Evolutionary conservation across 768 basidiomycete species (phyloP), one percentile per base, ranked within the genome.

Genomic region (Coprinopsis marcescibilis): DNA sequence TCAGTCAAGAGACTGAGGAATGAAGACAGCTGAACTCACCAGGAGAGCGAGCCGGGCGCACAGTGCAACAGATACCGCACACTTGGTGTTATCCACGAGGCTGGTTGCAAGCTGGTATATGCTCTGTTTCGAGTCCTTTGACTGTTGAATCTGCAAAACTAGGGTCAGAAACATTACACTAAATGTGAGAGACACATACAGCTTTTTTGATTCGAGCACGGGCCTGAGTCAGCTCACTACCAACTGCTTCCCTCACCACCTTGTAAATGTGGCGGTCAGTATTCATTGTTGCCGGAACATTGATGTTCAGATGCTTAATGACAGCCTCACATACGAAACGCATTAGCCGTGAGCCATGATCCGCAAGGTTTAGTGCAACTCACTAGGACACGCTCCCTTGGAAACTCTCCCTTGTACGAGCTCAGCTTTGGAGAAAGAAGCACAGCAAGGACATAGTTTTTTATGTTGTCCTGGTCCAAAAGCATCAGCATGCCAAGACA

Each of bases 351-450:
- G n/a, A n/a, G n/a, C n/a, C n/a, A n/a, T n/a, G n/a, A n/a, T n/a
- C n/a, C n/a, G n/a, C n/a, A n/a, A n/a, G n/a, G n/a, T n/a, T n/a
- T n/a, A n/a, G n/a, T 37, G 29, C 29, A n/a, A 54, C 52, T 23
- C 45, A 60, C 60, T 12, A 62, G 30, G 27, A 62, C 52, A 48
- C 49, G 47, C 14, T 57, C 45, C n/a, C 40, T 15, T 7, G 57
- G 54, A 7, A 43, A 35, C 14, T 21, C 35, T 4, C 58, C 60
- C 35, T 57, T 57, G 46, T 62, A 62, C 2, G 50, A 36, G 30
- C 32, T 43, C 13, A 62, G 50, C 37, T 62, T 59, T 11, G 54
- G 27, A 3, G 61, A 62, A 1, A 59, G 51, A 1, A 60, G 36
- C 10, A 57, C 50, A 17, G 57, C 56, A 3, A 53, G n/a, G 2